phyloP scores from a whole-genome alignment of 768 basidiomycete species.

The Panaeolus cyanescens region DNA sequence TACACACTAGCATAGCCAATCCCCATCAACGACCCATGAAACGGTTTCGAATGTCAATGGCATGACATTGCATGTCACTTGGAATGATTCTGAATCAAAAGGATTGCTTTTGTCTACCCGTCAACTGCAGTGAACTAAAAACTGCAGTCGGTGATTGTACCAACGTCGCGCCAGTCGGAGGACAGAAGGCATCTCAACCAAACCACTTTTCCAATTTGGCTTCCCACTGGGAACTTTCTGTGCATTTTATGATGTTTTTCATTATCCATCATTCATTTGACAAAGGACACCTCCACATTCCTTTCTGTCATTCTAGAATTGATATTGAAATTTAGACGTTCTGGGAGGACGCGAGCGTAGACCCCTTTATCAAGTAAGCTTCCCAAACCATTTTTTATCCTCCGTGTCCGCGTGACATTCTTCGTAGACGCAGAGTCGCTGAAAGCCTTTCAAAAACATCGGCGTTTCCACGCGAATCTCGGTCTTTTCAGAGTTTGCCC shows the following conservation, averaged over 20 bases:
- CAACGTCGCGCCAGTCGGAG: neutral
- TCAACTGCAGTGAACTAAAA: neutral
- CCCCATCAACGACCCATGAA: neutral
- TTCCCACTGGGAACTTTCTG: no score
- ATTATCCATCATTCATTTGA: neutral
- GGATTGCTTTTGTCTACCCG: neutral
- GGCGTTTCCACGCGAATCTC: constrained; percentile 2
- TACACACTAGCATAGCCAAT: neutral
- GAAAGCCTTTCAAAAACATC: neutral
- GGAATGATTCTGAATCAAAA: neutral
- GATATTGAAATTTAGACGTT: neutral
- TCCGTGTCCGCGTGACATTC: neutral
- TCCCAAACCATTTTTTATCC: no score
- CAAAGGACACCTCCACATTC: neutral
- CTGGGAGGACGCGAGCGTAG: neutral
- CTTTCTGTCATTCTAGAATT: neutral
- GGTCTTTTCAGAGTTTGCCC: neutral
- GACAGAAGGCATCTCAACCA: no score
- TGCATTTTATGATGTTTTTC: no score
- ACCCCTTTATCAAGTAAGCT: constrained; percentile 1
- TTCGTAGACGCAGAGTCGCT: neutral
- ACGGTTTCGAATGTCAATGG: neutral
- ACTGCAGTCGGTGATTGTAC: neutral
- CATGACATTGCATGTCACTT: neutral
- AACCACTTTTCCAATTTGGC: no score